A percentile compares a stretch with the other conserved stretches of the same genome.
Evolutionary conservation across 2,329 filamentous ascomycete species (phyloP).

Genomic region (Fusarium paranaense): DNA sequence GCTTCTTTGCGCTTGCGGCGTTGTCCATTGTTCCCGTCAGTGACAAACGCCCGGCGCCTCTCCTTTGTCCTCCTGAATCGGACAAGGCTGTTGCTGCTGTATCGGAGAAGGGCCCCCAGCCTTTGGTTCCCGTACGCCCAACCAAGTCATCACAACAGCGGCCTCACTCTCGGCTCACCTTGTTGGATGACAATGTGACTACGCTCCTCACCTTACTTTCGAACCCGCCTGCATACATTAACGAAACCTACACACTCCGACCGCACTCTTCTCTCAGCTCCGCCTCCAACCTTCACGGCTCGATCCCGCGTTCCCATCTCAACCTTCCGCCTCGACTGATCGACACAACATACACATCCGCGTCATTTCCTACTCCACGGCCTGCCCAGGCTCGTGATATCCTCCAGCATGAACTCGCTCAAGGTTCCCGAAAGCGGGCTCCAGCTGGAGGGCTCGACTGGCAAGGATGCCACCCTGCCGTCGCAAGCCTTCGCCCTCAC

Average conservation of each 20-base stretch:
- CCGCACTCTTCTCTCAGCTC: neutral
- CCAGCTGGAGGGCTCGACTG: conserved; percentile 64
- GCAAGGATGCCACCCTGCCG: conserved; percentile 58
- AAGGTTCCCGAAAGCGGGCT: conserved; percentile 69
- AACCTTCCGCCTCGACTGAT: conserved; percentile 34
- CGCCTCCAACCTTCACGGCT: conserved; percentile 11
- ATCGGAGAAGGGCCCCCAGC: conserved; percentile 33
- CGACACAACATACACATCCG: conserved; percentile 40
- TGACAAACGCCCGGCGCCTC: conserved; percentile 22
- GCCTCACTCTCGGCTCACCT: conserved; percentile 43
- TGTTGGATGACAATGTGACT: conserved; percentile 45
- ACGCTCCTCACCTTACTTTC: conserved; percentile 32
- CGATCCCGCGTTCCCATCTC: conserved; percentile 22
- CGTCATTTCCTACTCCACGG: conserved; percentile 45
- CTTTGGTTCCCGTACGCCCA: conserved; percentile 32
- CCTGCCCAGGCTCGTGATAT: conserved; percentile 43
- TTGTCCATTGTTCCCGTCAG: conserved; percentile 36
- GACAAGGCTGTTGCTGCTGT: conserved; percentile 13
- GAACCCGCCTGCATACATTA: conserved; percentile 25
- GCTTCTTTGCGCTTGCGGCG: conserved; percentile 35
- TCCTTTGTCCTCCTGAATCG: conserved; percentile 37
- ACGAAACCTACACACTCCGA: conserved; percentile 13
- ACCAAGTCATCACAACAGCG: conserved; percentile 39
- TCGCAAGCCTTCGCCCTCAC: conserved; percentile 69
- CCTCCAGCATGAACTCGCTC: conserved; percentile 63